Evolutionary conservation across 768 basidiomycete species (phyloP).

Genomic region (Suillus alpinus): DNA sequence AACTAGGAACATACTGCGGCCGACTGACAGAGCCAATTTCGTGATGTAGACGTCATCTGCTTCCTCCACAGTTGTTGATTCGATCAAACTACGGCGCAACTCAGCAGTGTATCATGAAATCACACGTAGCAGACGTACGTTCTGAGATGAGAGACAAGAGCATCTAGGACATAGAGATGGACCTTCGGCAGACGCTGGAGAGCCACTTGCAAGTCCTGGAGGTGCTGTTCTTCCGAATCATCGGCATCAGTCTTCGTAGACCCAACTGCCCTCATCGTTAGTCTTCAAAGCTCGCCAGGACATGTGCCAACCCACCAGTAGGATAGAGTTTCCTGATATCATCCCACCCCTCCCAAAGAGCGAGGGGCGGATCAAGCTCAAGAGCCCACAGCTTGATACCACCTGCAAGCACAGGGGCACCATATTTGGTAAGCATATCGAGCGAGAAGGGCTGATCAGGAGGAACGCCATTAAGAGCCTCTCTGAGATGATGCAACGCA

Average conservation of each 20-base stretch:
- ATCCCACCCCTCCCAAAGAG: constrained; percentile 88
- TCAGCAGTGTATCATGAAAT: not conserved
- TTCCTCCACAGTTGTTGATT: constrained; percentile 68
- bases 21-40: constrained; percentile 85
- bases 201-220: constrained; percentile 58
- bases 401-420: constrained; percentile 83
- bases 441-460: constrained; percentile 42
- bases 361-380: constrained; percentile 87
- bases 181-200: constrained; percentile 74
- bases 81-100: constrained; percentile 53
- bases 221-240: constrained; percentile 53
- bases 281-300: not conserved
- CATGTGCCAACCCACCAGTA: constrained; percentile 35
- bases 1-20: constrained; percentile 60
- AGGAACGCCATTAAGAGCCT: constrained; percentile 74
- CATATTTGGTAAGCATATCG: constrained; percentile 68
- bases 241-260: constrained; percentile 54
- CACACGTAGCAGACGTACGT: constrained; percentile 41
- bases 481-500: constrained; percentile 81
- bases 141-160: constrained; percentile 72
- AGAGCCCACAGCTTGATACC: constrained; percentile 85
- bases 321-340: constrained; percentile 89
- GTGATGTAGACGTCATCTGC: constrained; percentile 75
- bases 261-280: constrained; percentile 42
- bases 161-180: constrained; percentile 78